A percentile compares a stretch with the other conserved stretches of the same genome.
Conservation (phyloP, 192 early-diverging fungal species). For the Linderina pennispora region DNA sequence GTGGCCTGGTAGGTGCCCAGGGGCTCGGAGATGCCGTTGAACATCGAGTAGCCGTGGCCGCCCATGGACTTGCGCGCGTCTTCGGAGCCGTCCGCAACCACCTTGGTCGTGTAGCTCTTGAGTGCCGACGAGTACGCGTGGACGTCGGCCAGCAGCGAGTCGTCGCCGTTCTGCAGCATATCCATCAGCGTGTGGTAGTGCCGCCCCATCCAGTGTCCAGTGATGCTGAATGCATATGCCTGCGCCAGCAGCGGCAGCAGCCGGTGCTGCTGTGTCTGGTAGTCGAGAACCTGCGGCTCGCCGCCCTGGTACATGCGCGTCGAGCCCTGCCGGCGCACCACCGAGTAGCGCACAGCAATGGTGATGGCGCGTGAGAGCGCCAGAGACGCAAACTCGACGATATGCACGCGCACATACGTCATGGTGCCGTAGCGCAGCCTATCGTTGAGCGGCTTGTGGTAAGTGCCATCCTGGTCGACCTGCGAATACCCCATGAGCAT, state of each 20-base stretch:
- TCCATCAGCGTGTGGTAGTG: slow-evolving; percentile 66
- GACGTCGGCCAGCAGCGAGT: slow-evolving; percentile 38
- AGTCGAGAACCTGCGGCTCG: slow-evolving; percentile 78
- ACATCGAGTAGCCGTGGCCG: slow-evolving; percentile 77
- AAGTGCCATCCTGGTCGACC: slow-evolving; percentile 56
- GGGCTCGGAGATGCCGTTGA: slow-evolving; percentile 66
- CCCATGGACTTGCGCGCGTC: slow-evolving; percentile 70
- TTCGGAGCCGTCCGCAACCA: slow-evolving; percentile 66
- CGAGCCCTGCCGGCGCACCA: slow-evolving; percentile 73
- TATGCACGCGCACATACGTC: slow-evolving; percentile 60
- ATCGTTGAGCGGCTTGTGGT: slow-evolving; percentile 59
- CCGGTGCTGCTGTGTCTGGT: slow-evolving; percentile 76
- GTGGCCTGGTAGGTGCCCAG: slow-evolving; percentile 71
- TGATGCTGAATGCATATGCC: slow-evolving; percentile 71
- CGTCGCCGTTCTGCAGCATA: slow-evolving; percentile 52
- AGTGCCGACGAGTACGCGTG: slow-evolving; percentile 73
- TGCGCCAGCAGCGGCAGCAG: slow-evolving; percentile 73
- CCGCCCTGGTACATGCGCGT: slow-evolving; percentile 42
- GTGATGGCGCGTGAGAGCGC: slow-evolving; percentile 71
- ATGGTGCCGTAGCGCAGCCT: slow-evolving; percentile 73
- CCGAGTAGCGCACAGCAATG: slow-evolving; percentile 75
- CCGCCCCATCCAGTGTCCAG: slow-evolving; percentile 60
- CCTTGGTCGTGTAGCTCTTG: slow-evolving; percentile 79
- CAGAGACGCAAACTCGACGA: slow-evolving; percentile 64
- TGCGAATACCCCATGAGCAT: slow-evolving; percentile 81